Percentiles rank a stretch among this genome's conserved stretches.
phyloP scores from a whole-genome alignment of 2,329 filamentous ascomycete genomes.

The Nigrospora oryzae region DNA sequence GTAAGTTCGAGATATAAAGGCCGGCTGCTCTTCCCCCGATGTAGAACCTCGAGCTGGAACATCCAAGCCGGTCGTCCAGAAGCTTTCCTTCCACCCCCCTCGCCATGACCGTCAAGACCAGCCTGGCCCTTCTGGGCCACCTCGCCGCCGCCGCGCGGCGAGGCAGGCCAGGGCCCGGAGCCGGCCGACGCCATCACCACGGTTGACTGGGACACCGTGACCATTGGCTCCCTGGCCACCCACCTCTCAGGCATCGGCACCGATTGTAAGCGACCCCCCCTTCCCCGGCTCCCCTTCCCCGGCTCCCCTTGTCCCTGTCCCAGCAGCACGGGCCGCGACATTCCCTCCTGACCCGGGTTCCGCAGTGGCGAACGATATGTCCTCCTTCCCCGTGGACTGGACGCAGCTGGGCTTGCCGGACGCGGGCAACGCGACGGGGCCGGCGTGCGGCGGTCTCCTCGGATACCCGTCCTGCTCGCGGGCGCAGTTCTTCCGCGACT shows the following conservation, averaged over 20 bases:
- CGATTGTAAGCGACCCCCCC: slow-evolving; percentile 15
- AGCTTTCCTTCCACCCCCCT: too few relatives aligned
- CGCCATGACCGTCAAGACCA: too few relatives aligned
- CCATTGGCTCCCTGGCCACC: slow-evolving; percentile 19
- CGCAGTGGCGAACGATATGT: background rate
- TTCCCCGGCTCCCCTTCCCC: too few relatives aligned
- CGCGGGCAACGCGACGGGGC: background rate
- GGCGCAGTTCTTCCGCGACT: background rate
- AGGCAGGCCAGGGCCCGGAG: slow-evolving; percentile 5
- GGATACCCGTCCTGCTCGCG: background rate
- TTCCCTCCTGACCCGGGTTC: background rate
- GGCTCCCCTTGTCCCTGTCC: background rate
- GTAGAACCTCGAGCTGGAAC: too few relatives aligned
- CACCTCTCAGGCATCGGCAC: slow-evolving; percentile 19
- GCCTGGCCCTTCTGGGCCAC: too few relatives aligned
- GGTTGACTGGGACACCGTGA: slow-evolving; percentile 14
- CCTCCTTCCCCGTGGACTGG: background rate
- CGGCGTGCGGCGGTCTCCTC: background rate
- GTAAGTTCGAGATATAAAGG: too few relatives aligned
- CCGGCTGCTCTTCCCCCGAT: too few relatives aligned
- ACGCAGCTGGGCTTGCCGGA: background rate
- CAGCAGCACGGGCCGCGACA: background rate
- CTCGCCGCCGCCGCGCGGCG: background rate
- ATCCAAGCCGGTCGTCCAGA: too few relatives aligned
- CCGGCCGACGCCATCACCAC: slow-evolving; percentile 13